phyloP scores from a whole-genome alignment of 352 stramenopile species.

The Phytophthora fragariae region DNA sequence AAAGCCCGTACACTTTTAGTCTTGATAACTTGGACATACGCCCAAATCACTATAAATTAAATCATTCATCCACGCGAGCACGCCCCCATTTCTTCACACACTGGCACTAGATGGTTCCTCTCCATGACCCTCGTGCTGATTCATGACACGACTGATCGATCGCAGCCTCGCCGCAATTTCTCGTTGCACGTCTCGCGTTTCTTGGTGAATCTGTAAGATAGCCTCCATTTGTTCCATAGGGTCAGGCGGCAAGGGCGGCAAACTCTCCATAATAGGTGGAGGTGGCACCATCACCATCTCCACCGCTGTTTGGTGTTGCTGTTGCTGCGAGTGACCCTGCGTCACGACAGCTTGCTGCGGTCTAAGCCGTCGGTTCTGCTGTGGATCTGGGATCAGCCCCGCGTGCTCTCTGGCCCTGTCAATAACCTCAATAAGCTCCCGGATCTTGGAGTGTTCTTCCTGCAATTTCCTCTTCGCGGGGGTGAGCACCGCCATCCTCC shows the following conservation, averaged over 20 bases:
- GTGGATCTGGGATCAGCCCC: conserved; percentile 30
- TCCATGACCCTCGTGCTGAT: conserved; percentile 49
- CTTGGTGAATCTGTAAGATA: conserved; percentile 65
- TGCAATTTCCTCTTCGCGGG: conserved; percentile 59
- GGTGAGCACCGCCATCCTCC: conserved; percentile 31
- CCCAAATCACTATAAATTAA: conserved; percentile 33
- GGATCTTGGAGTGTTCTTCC: conserved; percentile 65
- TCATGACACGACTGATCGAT: conserved; percentile 46
- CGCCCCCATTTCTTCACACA: conserved; percentile 43
- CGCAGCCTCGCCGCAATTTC: conserved; percentile 59
- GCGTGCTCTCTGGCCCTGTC: conserved; percentile 52
- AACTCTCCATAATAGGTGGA: conserved; percentile 29
- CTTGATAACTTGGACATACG: conserved; percentile 10
- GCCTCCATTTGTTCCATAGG: conserved; percentile 54
- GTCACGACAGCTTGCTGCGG: conserved; percentile 2
- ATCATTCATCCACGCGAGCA: conserved; percentile 4
- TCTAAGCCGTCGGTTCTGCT: conserved; percentile 30
- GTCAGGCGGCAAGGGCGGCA: conserved; percentile 34
- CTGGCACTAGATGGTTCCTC: conserved; percentile 72
- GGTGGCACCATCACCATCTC: conserved; percentile 29
- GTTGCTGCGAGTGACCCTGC: conserved; percentile 14
- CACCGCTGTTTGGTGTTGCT: conserved; percentile 21
- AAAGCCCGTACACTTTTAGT: conserved; percentile 1
- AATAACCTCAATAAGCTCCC: conserved; percentile 69
- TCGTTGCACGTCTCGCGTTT: conserved; percentile 60